Evolutionary conservation across 1,139 yeast species (phyloP).

Genomic region (Lodderomyces elongisporus): DNA sequence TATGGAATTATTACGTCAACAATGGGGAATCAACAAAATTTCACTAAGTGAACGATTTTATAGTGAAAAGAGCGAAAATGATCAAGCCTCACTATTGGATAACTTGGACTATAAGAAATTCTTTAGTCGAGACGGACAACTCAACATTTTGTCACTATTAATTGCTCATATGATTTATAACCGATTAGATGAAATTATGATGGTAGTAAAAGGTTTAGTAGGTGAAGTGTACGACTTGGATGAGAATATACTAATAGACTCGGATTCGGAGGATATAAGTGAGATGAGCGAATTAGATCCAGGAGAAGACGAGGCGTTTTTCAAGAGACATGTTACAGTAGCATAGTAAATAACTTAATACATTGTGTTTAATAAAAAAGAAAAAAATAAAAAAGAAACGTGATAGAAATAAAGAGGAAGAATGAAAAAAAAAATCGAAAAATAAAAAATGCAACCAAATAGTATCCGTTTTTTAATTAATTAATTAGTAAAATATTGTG

Average conservation of each 20-base stretch:
- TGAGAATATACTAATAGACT: slow-evolving; percentile 9
- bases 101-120: slow-evolving; percentile 26
- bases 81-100: slow-evolving; percentile 16
- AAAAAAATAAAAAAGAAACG: too few species aligned
- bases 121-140: slow-evolving; percentile 32
- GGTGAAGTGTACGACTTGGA: slow-evolving; percentile 32
- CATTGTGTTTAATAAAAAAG: too few species aligned
- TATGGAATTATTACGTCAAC: slow-evolving; percentile 23
- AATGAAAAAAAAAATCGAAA: too few species aligned
- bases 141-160: slow-evolving; percentile 25
- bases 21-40: slow-evolving; percentile 26
- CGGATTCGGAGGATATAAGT: slow-evolving; percentile 4
- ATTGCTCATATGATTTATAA: slow-evolving; percentile 30
- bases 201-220: slow-evolving; percentile 30
- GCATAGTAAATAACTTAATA: too few species aligned
- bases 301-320: slow-evolving; percentile 3
- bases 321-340: too few species aligned
- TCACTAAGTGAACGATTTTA: slow-evolving; percentile 28
- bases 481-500: too few species aligned
- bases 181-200: slow-evolving; percentile 27
- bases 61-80: slow-evolving; percentile 5
- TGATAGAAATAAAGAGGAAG: too few species aligned
- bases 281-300: background rate
- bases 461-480: too few species aligned
- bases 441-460: too few species aligned